Percentiles rank a stretch among this genome's conserved stretches.
Conservation (phyloP, 768 basidiomycete species). For the Dendrothele bispora region DNA sequence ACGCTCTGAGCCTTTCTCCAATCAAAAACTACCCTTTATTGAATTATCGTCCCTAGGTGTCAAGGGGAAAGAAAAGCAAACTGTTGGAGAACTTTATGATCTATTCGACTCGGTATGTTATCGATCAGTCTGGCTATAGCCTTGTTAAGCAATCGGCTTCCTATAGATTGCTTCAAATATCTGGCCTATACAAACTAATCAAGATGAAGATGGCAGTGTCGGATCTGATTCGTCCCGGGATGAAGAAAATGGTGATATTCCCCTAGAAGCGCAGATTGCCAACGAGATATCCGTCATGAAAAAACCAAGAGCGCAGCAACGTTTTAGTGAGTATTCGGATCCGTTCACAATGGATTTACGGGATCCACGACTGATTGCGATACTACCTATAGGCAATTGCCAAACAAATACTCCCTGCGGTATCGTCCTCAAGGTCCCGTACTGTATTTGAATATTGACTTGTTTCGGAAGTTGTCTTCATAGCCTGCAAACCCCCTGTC, state of each 20-base stretch:
- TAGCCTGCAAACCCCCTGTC: constrained; percentile 76
- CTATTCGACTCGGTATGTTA: constrained; percentile 69
- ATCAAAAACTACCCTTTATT: neutral
- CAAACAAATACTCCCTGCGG: constrained; percentile 81
- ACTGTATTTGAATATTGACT: neutral
- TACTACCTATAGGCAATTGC: constrained; percentile 58
- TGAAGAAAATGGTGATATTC: constrained; percentile 43
- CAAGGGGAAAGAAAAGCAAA: constrained; percentile 80
- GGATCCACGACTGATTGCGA: neutral
- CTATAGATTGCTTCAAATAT: constrained; percentile 66
- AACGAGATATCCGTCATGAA: constrained; percentile 74
- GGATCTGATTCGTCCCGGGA: constrained; percentile 27
- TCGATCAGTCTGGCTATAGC: neutral
- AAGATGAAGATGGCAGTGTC: constrained; percentile 23
- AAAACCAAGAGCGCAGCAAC: constrained; percentile 57
- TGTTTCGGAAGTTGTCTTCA: constrained; percentile 61
- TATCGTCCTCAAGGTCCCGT: constrained; percentile 24
- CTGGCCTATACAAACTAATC: constrained; percentile 52
- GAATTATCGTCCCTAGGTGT: constrained; percentile 41
- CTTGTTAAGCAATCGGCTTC: neutral
- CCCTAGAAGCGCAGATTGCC: constrained; percentile 72
- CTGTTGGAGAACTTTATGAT: constrained; percentile 75
- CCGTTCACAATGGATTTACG: neutral
- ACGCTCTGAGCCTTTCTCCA: constrained; percentile 15
- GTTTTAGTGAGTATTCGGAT: constrained; percentile 55